These are phyloP conservation scores for Casuarina equisetifolia DNA, from an alignment of 306 rosid genomes.

Conservation along the genomic window DNA sequence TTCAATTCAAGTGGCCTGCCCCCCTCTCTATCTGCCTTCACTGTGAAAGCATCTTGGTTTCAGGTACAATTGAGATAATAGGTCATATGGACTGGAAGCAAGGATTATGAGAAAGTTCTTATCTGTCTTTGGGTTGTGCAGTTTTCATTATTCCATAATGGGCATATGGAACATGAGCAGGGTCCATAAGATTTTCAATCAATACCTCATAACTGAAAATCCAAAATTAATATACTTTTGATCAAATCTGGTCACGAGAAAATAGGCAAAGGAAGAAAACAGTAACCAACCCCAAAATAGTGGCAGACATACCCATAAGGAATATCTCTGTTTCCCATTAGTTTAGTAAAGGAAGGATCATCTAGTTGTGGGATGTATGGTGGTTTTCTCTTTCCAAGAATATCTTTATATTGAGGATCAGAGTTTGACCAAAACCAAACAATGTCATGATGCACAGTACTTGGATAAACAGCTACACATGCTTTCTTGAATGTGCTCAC, in stretches of 20 bases:
- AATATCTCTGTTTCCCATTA: constrained; percentile 73
- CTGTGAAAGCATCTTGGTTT: constrained; percentile 38
- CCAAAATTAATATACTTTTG: constrained; percentile 14
- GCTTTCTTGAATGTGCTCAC: constrained; percentile 70
- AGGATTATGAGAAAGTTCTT: constrained; percentile 16
- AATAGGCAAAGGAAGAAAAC: background rate
- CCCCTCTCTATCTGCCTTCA: constrained; percentile 87
- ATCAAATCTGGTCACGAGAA: background rate
- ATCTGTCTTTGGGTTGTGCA: constrained; percentile 49
- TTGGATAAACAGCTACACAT: constrained; percentile 78
- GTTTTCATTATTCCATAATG: constrained; percentile 65
- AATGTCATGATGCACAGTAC: constrained; percentile 66
- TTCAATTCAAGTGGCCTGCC: constrained; percentile 76
- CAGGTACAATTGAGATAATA: constrained; percentile 17
- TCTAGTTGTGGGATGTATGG: constrained; percentile 72
- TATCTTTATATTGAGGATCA: constrained; percentile 77
- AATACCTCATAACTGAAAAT: constrained; percentile 81
- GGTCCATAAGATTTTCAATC: constrained; percentile 94
- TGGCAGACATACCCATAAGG: constrained; percentile 64
- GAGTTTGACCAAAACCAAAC: constrained; percentile 91
- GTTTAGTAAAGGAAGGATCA: constrained; percentile 60
- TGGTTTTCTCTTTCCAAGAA: constrained; percentile 53
- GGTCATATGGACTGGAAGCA: constrained; percentile 7
- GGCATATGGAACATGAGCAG: constrained; percentile 87
- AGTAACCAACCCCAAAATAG: background rate